A percentile compares a stretch with the other conserved stretches of the same genome.
phyloP scores from a whole-genome alignment of 352 stramenopile genomes.

The Phytopythium helicoides region DNA sequence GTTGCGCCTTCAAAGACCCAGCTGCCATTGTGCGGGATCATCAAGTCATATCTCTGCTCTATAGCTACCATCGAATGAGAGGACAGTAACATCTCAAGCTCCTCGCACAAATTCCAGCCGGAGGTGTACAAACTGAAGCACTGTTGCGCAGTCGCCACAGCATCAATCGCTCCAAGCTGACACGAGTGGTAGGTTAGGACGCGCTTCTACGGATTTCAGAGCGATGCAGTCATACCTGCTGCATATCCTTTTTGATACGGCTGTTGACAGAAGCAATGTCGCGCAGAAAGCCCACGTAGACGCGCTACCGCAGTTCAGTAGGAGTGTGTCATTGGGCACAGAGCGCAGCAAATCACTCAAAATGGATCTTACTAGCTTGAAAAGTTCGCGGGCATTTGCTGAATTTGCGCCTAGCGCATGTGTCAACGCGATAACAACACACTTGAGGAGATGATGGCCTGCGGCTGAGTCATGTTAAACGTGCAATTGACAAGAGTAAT shows the following conservation, averaged over 20 bases:
- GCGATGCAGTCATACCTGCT: neutral
- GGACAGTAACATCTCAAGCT: conserved; percentile 17
- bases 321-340: neutral
- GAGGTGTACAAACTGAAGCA: conserved; percentile 53
- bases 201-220: neutral
- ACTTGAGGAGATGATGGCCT: too few species aligned
- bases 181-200: conserved; percentile 1
- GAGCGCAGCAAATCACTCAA: neutral
- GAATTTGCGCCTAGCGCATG: too few species aligned
- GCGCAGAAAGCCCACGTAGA: neutral
- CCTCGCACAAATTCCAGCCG: conserved; percentile 37
- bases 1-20: neutral
- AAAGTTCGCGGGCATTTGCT: too few species aligned
- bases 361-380: neutral
- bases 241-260: neutral
- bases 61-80: conserved; percentile 8
- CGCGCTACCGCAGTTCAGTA: neutral
- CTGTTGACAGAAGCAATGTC: neutral
- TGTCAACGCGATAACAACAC: too few species aligned
- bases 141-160: conserved; percentile 15
- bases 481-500: too few species aligned
- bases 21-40: neutral
- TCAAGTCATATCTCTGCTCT: conserved; percentile 11
- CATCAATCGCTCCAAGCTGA: conserved; percentile 4
- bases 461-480: too few species aligned